Conservation (phyloP, 2,329 filamentous ascomycete genomes). For the Grosmannia penicillata region DNA sequence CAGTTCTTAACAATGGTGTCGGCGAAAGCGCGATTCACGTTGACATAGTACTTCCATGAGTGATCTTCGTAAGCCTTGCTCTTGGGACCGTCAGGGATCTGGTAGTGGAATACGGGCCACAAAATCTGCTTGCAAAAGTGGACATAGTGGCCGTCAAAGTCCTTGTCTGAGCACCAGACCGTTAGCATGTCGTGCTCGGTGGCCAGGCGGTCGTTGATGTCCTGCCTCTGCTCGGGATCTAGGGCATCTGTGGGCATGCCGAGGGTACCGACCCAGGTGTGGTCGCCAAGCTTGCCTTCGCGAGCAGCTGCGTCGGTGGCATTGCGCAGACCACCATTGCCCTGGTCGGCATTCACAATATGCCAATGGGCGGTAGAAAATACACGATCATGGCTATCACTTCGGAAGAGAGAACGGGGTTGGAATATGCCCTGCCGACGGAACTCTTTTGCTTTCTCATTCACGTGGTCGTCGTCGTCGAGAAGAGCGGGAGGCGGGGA, state of each 20-base stretch:
- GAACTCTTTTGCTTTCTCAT: slow-evolving; percentile 39
- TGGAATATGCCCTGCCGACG: slow-evolving; percentile 43
- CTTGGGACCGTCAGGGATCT: slow-evolving; percentile 94
- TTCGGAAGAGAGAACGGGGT: slow-evolving; percentile 33
- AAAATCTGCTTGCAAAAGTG: slow-evolving; percentile 97
- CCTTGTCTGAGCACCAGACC: slow-evolving; percentile 77
- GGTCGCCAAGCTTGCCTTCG: slow-evolving; percentile 54
- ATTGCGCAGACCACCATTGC: slow-evolving; percentile 83
- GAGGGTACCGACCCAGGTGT: slow-evolving; percentile 82
- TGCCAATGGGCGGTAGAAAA: slow-evolving; percentile 72
- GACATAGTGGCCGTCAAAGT: slow-evolving; percentile 87
- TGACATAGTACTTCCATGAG: slow-evolving; percentile 89
- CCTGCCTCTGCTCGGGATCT: slow-evolving; percentile 57
- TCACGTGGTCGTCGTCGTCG: slow-evolving; percentile 43
- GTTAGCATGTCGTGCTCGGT: slow-evolving; percentile 71
- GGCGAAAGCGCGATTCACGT: slow-evolving; percentile 84
- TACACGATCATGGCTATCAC: slow-evolving; percentile 50
- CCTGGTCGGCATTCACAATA: slow-evolving; percentile 73
- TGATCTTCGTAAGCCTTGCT: slow-evolving; percentile 97
- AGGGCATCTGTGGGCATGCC: slow-evolving; percentile 89
- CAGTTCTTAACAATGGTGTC: slow-evolving; percentile 82
- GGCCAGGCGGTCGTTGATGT: slow-evolving; percentile 69
- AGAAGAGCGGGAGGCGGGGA: slow-evolving; percentile 64
- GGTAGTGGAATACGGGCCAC: slow-evolving; percentile 96
- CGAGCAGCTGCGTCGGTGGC: slow-evolving; percentile 67